These are phyloP conservation scores for Exophiala aquamarina DNA, from an alignment of 2,329 filamentous ascomycete genomes.

Conservation along the genomic window DNA sequence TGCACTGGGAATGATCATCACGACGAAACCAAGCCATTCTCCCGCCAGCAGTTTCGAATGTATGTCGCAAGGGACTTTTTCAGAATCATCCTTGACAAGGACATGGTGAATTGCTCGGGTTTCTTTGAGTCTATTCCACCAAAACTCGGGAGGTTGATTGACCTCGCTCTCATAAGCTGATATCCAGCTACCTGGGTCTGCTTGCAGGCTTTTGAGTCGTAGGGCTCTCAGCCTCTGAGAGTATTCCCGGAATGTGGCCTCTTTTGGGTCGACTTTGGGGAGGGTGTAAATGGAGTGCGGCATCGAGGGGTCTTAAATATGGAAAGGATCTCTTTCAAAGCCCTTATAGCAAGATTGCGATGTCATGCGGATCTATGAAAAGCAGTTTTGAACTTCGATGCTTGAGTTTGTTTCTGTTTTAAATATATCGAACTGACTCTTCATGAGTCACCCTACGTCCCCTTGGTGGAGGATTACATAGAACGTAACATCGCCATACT, in stretches of 20 bases:
- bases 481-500: no score
- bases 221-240: constrained; percentile 23
- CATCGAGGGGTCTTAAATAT: background rate
- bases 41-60: constrained; percentile 10
- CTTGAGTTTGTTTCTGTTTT: no score
- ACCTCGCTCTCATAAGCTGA: constrained; percentile 33
- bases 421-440: no score
- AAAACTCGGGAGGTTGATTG: constrained; percentile 28
- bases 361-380: no score
- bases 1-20: constrained; percentile 28
- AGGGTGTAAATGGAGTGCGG: constrained; percentile 13
- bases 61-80: background rate
- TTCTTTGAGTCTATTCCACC: constrained; percentile 32
- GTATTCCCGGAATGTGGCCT: constrained; percentile 15
- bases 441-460: no score
- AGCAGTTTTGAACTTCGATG: no score
- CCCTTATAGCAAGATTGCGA: no score
- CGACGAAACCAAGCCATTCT: constrained; percentile 34
- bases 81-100: constrained; percentile 17
- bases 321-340: no score
- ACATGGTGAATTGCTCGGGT: constrained; percentile 31
- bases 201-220: constrained; percentile 30
- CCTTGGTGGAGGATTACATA: no score
- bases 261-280: constrained; percentile 9
- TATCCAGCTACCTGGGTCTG: constrained; percentile 32